Conservation (phyloP, 345 rosid genomes). For the Salix purpurea region DNA sequence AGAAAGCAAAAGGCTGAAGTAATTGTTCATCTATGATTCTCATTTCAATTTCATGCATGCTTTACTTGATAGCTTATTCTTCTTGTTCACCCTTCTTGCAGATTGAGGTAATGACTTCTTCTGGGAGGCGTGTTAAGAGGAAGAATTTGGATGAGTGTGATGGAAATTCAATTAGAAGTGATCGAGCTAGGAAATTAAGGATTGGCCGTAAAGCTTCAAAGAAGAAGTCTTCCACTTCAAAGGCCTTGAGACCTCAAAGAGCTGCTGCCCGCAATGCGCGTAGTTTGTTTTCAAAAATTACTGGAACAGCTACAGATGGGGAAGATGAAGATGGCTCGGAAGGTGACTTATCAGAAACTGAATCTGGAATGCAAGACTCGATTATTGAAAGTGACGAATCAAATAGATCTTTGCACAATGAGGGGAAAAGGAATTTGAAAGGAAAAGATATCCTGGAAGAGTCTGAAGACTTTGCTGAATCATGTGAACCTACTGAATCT, state of each 20-base stretch:
- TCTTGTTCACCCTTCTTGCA: constrained; percentile 23
- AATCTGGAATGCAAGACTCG: constrained; percentile 55
- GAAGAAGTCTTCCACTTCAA: constrained; percentile 59
- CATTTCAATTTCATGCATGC: constrained; percentile 1
- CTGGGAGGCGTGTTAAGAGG: constrained; percentile 89
- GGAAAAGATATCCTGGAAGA: constrained; percentile 66
- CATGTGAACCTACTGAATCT: constrained; percentile 39
- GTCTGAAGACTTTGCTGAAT: constrained; percentile 38
- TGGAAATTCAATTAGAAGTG: constrained; percentile 44
- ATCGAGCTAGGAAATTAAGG: constrained; percentile 46
- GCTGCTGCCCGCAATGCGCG: constrained; percentile 96
- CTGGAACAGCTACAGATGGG: constrained; percentile 67
- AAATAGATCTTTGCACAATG: constrained; percentile 46
- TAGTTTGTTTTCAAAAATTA: constrained; percentile 71
- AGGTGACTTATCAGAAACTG: constrained; percentile 67
- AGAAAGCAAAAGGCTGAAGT: constrained; percentile 68
- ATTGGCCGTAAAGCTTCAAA: constrained; percentile 49
- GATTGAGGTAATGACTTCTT: constrained; percentile 81
- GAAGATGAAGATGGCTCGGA: constrained; percentile 73
- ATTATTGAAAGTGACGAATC: constrained; percentile 61
- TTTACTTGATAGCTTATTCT: neutral
- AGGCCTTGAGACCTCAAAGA: constrained; percentile 81
- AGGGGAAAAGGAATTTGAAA: constrained; percentile 50
- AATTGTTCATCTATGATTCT: constrained; percentile 21
- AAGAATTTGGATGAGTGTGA: constrained; percentile 73